phyloP scores from a whole-genome alignment of 768 basidiomycete species.

The Hygrocybe coccinea region DNA sequence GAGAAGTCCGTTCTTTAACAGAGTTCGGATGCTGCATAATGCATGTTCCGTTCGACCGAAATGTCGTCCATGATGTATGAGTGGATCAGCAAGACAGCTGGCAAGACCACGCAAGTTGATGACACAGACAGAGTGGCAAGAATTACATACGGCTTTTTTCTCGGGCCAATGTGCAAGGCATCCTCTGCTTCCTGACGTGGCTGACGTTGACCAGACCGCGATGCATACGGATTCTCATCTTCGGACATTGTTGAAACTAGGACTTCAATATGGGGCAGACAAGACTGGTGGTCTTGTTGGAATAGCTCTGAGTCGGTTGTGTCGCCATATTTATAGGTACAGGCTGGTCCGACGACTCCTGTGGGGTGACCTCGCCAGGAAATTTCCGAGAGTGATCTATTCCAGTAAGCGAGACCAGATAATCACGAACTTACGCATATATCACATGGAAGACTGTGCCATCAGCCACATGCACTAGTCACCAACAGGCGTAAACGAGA shows the following conservation, averaged over 20 bases:
- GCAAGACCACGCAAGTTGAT: background rate
- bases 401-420: too few species aligned
- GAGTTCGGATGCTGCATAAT: constrained; percentile 13
- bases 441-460: too few species aligned
- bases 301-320: too few species aligned
- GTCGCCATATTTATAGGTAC: too few species aligned
- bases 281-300: too few species aligned
- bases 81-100: constrained; percentile 8
- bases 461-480: too few species aligned
- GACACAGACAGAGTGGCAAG: background rate
- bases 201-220: background rate
- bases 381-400: too few species aligned
- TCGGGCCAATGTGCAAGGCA: background rate
- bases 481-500: too few species aligned
- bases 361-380: too few species aligned
- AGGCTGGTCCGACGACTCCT: too few species aligned
- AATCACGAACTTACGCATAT: too few species aligned
- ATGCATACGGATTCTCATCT: background rate
- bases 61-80: constrained; percentile 19
- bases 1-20: constrained; percentile 14
- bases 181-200: background rate
- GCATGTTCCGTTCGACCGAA: constrained; percentile 15
- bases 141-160: constrained; percentile 2
- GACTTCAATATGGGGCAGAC: background rate
- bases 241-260: background rate